These are phyloP conservation scores for Metschnikowia gelsemii DNA, from an alignment of 805 yeast genomes.

Conservation along the genomic window DNA sequence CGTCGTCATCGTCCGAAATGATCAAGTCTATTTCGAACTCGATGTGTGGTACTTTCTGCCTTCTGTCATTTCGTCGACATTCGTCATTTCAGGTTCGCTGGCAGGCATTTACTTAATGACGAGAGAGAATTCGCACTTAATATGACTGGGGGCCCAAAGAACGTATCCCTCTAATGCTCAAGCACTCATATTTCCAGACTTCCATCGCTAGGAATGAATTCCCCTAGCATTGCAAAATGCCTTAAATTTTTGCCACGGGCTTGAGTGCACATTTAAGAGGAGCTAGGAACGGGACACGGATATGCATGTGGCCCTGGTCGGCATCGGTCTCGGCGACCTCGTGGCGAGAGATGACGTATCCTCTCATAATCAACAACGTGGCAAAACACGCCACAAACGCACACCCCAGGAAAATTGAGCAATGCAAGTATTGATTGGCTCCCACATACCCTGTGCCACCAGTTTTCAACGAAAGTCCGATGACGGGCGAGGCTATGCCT, in stretches of 20 bases:
- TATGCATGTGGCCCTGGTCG: conserved; percentile 21
- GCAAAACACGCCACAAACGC: conserved; percentile 49
- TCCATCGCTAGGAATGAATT: background rate
- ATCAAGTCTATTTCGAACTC: conserved; percentile 20
- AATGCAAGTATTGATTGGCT: conserved; percentile 50
- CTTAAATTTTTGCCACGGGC: conserved; percentile 7
- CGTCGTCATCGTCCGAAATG: conserved; percentile 19
- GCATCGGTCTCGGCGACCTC: conserved; percentile 14
- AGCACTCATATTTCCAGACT: background rate
- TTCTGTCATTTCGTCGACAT: conserved; percentile 10
- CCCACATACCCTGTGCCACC: conserved; percentile 25
- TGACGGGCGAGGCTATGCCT: conserved; percentile 58
- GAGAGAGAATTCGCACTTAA: too few species aligned
- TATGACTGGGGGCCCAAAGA: too few species aligned
- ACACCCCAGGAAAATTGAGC: conserved; percentile 61
- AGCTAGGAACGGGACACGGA: conserved; percentile 15
- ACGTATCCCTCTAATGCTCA: too few species aligned
- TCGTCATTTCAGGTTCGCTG: conserved; percentile 6
- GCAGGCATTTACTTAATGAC: conserved; percentile 53
- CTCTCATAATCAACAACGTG: conserved; percentile 47
- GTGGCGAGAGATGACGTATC: conserved; percentile 55
- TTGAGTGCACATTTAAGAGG: conserved; percentile 15
- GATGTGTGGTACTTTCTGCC: conserved; percentile 17
- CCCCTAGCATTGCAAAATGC: background rate
- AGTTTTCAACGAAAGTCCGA: conserved; percentile 52